A percentile compares a stretch with the other conserved stretches of the same genome.
Conservation (phyloP, 805 yeast genomes). For the Starmera dryadoides region DNA sequence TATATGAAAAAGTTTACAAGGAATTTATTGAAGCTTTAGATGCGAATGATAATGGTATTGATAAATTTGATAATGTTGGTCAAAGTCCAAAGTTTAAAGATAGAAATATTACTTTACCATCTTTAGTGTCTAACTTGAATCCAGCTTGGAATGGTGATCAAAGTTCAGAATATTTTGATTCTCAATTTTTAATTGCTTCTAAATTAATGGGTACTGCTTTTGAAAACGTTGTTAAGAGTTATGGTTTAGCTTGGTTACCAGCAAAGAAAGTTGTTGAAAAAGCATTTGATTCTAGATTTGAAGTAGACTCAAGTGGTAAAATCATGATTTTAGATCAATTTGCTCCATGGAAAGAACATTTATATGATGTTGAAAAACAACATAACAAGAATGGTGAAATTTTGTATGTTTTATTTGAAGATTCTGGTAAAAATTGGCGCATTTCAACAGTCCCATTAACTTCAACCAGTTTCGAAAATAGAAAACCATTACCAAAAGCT, state of each 20-base stretch:
- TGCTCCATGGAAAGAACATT: slow-evolving; percentile 95
- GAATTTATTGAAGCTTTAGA: slow-evolving; percentile 88
- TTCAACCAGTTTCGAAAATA: slow-evolving; percentile 70
- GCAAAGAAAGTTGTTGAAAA: slow-evolving; percentile 70
- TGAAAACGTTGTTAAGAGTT: slow-evolving; percentile 52
- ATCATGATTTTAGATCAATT: slow-evolving; percentile 68
- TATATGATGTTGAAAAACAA: slow-evolving; percentile 64
- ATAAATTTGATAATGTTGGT: slow-evolving; percentile 50
- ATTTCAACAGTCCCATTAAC: slow-evolving; percentile 87
- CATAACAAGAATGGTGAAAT: slow-evolving; percentile 46
- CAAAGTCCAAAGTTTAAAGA: slow-evolving; percentile 59
- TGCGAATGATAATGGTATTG: slow-evolving; percentile 93
- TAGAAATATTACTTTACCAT: slow-evolving; percentile 67
- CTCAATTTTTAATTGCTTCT: slow-evolving; percentile 62
- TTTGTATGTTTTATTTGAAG: slow-evolving; percentile 75
- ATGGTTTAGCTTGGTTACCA: slow-evolving; percentile 87
- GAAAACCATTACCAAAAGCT: slow-evolving; percentile 81
- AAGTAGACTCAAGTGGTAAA: slow-evolving; percentile 63
- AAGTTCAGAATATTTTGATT: slow-evolving; percentile 59
- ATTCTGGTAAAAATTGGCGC: slow-evolving; percentile 71
- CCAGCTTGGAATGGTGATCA: slow-evolving; percentile 78
- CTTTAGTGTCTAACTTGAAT: slow-evolving; percentile 70
- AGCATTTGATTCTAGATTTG: slow-evolving; percentile 55
- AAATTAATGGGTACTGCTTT: slow-evolving; percentile 81
- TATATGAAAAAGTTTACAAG: slow-evolving; percentile 73